phyloP scores from a whole-genome alignment of 352 stramenopile genomes.

The Pythium graminicola region DNA sequence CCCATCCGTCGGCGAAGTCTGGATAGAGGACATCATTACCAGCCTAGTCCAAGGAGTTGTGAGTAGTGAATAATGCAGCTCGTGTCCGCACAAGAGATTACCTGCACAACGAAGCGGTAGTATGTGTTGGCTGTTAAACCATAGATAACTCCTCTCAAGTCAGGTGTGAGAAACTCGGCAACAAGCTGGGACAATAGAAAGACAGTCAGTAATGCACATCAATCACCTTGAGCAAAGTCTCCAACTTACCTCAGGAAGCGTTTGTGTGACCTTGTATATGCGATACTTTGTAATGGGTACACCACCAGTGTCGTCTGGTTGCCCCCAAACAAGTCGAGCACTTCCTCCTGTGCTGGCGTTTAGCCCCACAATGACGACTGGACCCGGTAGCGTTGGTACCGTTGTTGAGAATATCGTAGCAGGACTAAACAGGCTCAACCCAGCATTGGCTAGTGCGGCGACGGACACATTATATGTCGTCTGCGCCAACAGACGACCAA shows the following conservation, averaged over 20 bases:
- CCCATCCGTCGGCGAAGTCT: constrained; percentile 40
- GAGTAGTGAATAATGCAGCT: no score
- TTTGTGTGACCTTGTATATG: constrained; percentile 27
- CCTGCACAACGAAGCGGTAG: constrained; percentile 50
- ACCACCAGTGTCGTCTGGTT: constrained; percentile 44
- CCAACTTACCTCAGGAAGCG: constrained; percentile 1
- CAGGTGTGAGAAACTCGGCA: constrained; percentile 11
- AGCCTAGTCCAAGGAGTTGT: constrained; percentile 28
- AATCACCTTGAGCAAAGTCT: neutral
- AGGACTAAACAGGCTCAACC: constrained; percentile 31
- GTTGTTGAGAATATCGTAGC: constrained; percentile 34
- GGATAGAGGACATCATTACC: constrained; percentile 31
- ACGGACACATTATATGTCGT: constrained; percentile 37
- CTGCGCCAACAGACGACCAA: constrained; percentile 31
- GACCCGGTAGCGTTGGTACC: constrained; percentile 30
- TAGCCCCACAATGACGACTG: constrained; percentile 10
- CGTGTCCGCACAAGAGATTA: constrained; percentile 15
- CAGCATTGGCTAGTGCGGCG: constrained; percentile 30
- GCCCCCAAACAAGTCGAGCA: constrained; percentile 33
- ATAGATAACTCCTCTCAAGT: neutral
- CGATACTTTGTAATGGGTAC: constrained; percentile 55
- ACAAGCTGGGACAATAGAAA: constrained; percentile 3
- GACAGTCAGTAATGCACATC: neutral
- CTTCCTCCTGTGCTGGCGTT: constrained; percentile 30
- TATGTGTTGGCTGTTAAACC: constrained; percentile 25